Evolutionary conservation across 23 red algal genomes (phyloP), one percentile per base, ranked within the genome.

Genomic region (Gracilaria gracilis): DNA sequence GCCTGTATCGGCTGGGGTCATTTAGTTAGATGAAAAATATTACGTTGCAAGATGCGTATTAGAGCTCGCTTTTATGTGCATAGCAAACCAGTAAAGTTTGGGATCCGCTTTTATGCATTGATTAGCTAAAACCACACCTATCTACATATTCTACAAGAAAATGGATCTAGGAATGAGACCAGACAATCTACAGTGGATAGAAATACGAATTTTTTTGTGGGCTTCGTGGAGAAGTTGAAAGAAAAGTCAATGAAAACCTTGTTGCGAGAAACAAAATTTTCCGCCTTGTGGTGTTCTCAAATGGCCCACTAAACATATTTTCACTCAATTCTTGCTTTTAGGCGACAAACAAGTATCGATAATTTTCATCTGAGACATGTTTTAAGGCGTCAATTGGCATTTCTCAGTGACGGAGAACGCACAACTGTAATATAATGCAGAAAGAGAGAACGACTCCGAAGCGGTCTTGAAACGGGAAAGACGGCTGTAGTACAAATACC

Each of bases 51-150:
- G 38, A 37, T 4, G 7, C 5, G 75, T n/a, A 79, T 9, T 5
- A 4, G 36, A 12, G 75, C 75, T 28, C 75, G 75, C 1, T 79
- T 24, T 19, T 79, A 79, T 50, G 50, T 79, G 75, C 7, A 79
- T 32, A 49, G 16, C 25, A 79, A 74, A 21, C 67, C 67, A 40
- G 23, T 23, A 31, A 74, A 46, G 17, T 74, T 74, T 25, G 67
- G 25, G 2, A 74, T 74, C 4, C 17, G 67, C 21, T 74, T 74
- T 31, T 74, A 74, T 21, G 67, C 39, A 4, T 4, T 28, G 15
- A 13, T 46, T 4, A 13, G 34, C 14, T 74, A 4, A 4, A 4
- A 6, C 19, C 39, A 38, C 13, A 13, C 36, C 16, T 74, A 74
- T 74, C 19, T 74, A 4, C 39, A 40, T 21, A 74, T 6, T 74